phyloP scores from a whole-genome alignment of 768 basidiomycete species.

The Royoungia palumana region DNA sequence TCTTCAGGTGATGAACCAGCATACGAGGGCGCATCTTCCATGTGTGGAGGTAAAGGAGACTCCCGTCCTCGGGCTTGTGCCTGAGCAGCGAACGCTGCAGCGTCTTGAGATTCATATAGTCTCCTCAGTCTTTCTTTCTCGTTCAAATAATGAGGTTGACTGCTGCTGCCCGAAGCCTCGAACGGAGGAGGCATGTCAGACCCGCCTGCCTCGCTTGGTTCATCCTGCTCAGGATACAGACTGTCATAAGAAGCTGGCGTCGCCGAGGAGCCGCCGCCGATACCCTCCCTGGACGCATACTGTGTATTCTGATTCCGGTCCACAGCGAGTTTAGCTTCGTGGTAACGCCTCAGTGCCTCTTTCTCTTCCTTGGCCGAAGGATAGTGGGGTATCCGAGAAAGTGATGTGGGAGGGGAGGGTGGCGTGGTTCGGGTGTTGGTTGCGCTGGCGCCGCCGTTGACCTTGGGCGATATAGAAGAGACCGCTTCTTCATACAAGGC shows the following conservation, averaged over 20 bases:
- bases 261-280: conserved; percentile 19
- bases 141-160: conserved; percentile 36
- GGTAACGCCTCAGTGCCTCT: conserved; percentile 61
- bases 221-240: conserved; percentile 47
- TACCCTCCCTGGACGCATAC: conserved; percentile 22
- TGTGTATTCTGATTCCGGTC: conserved; percentile 49
- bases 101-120: conserved; percentile 66
- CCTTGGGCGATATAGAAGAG: conserved; percentile 33
- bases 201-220: conserved; percentile 17
- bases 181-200: conserved; percentile 54
- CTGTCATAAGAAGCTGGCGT: conserved; percentile 62
- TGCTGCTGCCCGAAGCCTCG: conserved; percentile 39
- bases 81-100: conserved; percentile 43
- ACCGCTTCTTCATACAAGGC: conserved; percentile 46
- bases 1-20: conserved; percentile 19
- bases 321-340: conserved; percentile 70
- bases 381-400: conserved; percentile 44
- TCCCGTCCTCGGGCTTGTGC: conserved; percentile 11
- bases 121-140: conserved; percentile 72
- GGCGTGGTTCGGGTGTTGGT: conserved; percentile 28
- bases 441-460: conserved; percentile 11
- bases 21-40: conserved; percentile 23
- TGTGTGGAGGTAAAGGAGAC: conserved; percentile 17
- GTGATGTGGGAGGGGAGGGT: conserved; percentile 27
- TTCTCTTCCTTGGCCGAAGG: conserved; percentile 73